phyloP scores from a whole-genome alignment of 2,329 filamentous ascomycete genomes.

The Hypoxylon sp. region DNA sequence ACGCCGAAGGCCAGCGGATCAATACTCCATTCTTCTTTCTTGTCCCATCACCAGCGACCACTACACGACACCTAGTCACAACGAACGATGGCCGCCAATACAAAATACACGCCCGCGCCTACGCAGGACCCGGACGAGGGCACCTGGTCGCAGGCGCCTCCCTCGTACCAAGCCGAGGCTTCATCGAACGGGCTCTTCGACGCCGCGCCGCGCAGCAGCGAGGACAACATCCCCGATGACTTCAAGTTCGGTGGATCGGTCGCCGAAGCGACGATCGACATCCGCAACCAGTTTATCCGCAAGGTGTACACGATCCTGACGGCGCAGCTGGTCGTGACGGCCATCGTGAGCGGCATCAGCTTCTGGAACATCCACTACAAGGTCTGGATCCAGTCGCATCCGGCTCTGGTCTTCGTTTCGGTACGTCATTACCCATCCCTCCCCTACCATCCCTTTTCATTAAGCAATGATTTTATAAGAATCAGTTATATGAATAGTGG shows the following conservation, averaged over 20 bases:
- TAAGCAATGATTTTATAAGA: slow-evolving; percentile 12
- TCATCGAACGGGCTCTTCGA: slow-evolving; percentile 70
- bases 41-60: slow-evolving; percentile 17
- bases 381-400: slow-evolving; percentile 86
- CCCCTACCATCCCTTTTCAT: neutral
- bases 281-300: slow-evolving; percentile 95
- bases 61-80: slow-evolving; percentile 9
- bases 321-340: slow-evolving; percentile 90
- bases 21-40: slow-evolving; percentile 29
- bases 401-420: slow-evolving; percentile 88
- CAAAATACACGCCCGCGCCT: slow-evolving; percentile 87
- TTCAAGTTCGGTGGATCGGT: slow-evolving; percentile 99
- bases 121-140: slow-evolving; percentile 88
- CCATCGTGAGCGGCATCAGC: slow-evolving; percentile 82
- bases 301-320: slow-evolving; percentile 99
- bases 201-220: slow-evolving; percentile 80
- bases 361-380: slow-evolving; percentile 88
- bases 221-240: slow-evolving; percentile 95
- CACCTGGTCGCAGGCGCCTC: slow-evolving; percentile 78
- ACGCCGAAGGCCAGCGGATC: slow-evolving; percentile 29
- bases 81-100: slow-evolving; percentile 75
- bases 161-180: slow-evolving; percentile 77
- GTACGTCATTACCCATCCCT: slow-evolving; percentile 60
- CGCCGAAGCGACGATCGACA: slow-evolving; percentile 92
- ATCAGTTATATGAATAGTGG: slow-evolving; percentile 6